phyloP scores from a whole-genome alignment of 306 rosid species.

The Malus domestica region ASM211411v1 NC_041803.1:778501-779000 shows the following conservation, averaged over 20 bases:
- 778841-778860: not conserved
- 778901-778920: not conserved
- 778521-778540: not conserved
- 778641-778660: constrained; percentile 2
- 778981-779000: not conserved
- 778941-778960: not conserved
- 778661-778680: constrained; percentile 9
- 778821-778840: not conserved
- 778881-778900: not conserved
- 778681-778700: constrained; percentile 35
- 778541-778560: constrained; percentile 91
- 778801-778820: constrained; percentile 2
- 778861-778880: not conserved
- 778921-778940: not conserved
- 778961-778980: not conserved
- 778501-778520: not conserved
- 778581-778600: constrained; percentile 95
- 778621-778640: constrained; percentile 34
- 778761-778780: constrained; percentile 98
- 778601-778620: constrained; percentile 95
- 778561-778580: constrained; percentile 96
- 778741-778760: constrained; percentile 75
- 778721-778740: constrained; percentile 86
- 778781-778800: constrained; percentile 83
- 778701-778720: constrained; percentile 75